Evolutionary conservation across 306 rosid species (phyloP).

Genomic region (Urtica urens): DNA sequence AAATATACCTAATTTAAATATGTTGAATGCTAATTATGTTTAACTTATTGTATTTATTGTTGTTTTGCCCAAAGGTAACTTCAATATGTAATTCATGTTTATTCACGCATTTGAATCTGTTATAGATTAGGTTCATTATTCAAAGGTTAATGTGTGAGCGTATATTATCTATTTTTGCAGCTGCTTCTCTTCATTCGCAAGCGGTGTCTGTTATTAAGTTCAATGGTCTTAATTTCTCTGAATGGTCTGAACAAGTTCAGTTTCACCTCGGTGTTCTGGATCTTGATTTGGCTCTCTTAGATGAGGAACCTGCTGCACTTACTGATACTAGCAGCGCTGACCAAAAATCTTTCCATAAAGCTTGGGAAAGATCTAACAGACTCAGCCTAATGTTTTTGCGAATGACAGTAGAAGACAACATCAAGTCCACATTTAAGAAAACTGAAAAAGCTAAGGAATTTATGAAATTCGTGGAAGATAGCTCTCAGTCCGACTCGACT

Average conservation of each 20-base stretch:
- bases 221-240: background rate
- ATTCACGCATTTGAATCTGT: too few relatives aligned
- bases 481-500: background rate
- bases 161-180: too few relatives aligned
- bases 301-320: background rate
- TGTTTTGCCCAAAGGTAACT: too few relatives aligned
- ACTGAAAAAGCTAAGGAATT: background rate
- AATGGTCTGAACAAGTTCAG: background rate
- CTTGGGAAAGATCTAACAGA: background rate
- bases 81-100: too few relatives aligned
- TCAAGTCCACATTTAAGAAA: too few relatives aligned
- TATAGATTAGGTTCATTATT: too few relatives aligned
- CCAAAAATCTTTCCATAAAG: background rate
- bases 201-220: background rate
- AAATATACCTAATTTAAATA: too few relatives aligned
- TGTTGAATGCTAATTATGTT: too few relatives aligned
- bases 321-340: background rate
- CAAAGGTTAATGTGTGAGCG: too few relatives aligned
- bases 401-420: too few relatives aligned
- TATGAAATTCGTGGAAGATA: background rate
- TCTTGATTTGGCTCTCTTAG: background rate
- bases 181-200: background rate
- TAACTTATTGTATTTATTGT: too few relatives aligned
- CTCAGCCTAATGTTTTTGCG: background rate
- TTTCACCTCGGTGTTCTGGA: background rate